These are phyloP conservation scores for Haplographium delicatum DNA, from an alignment of 495 filamentous ascomycete species.

Conservation along the genomic window DNA sequence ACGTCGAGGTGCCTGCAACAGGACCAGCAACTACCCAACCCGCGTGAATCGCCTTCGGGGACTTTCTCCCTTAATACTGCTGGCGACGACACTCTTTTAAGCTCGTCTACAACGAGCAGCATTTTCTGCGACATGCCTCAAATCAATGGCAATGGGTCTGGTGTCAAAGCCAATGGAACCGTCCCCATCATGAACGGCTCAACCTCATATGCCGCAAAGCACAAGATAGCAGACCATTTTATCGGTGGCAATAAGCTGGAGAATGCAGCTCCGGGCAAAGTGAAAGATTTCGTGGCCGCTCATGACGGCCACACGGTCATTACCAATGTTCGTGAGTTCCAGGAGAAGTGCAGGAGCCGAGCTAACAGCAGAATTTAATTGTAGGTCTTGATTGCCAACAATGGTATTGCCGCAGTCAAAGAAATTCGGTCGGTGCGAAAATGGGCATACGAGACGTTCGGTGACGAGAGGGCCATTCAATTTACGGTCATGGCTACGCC, in stretches of 20 bases:
- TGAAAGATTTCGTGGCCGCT: constrained; percentile 90
- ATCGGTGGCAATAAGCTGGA: constrained; percentile 88
- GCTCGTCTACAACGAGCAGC: constrained; percentile 25
- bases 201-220: constrained; percentile 63
- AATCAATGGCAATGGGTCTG: constrained; percentile 51
- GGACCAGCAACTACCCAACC: too few species aligned
- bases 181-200: constrained; percentile 45
- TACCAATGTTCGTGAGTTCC: constrained; percentile 66
- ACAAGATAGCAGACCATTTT: constrained; percentile 83
- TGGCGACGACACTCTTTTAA: constrained; percentile 17
- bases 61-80: constrained; percentile 3
- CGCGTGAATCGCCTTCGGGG: too few species aligned
- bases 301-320: constrained; percentile 97
- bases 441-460: constrained; percentile 99
- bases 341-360: not conserved
- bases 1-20: too few species aligned
- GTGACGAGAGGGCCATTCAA: constrained; percentile 95
- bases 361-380: constrained; percentile 1
- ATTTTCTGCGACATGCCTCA: constrained; percentile 23
- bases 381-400: constrained; percentile 98
- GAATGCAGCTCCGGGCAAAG: constrained; percentile 67
- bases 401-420: constrained; percentile 99
- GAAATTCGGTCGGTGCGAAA: constrained; percentile 97
- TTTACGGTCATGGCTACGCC: constrained; percentile 99
- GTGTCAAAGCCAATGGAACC: constrained; percentile 25